phyloP scores from a whole-genome alignment of 441 rosid species.

The Hura crepitans region DNA sequence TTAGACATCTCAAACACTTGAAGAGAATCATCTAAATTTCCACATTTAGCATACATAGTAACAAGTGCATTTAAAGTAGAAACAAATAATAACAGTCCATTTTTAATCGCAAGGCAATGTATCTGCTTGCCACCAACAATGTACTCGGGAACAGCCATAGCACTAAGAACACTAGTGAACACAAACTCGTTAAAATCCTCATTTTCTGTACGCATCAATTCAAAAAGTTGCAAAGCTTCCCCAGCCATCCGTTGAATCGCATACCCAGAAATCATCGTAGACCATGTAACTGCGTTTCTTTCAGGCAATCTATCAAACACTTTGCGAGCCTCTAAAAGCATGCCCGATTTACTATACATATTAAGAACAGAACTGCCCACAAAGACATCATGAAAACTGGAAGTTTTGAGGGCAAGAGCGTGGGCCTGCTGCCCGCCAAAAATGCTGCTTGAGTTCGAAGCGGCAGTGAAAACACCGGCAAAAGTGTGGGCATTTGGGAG shows the following conservation, averaged over 20 bases:
- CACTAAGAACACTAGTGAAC: conserved; percentile 63
- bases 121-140: conserved; percentile 54
- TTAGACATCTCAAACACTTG: conserved; percentile 54
- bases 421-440: conserved; percentile 58
- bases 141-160: conserved; percentile 41
- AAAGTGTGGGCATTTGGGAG: conserved; percentile 76
- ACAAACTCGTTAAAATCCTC: conserved; percentile 58
- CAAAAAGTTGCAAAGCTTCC: conserved; percentile 51
- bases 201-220: conserved; percentile 43
- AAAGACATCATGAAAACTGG: conserved; percentile 59
- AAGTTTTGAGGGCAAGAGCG: conserved; percentile 49
- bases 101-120: conserved; percentile 56
- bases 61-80: conserved; percentile 70
- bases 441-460: conserved; percentile 36
- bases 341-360: conserved; percentile 60
- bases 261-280: conserved; percentile 82
- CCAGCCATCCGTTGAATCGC: conserved; percentile 49
- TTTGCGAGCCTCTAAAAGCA: conserved; percentile 55
- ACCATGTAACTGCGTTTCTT: conserved; percentile 67
- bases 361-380: conserved; percentile 71
- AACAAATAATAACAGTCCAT: conserved; percentile 50
- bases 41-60: conserved; percentile 81
- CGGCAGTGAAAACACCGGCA: conserved; percentile 64
- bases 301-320: conserved; percentile 72
- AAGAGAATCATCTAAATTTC: conserved; percentile 59